Base-by-base conservation (phyloP, 2,329 filamentous ascomycete species). In the Hymenoscyphus albidus region DNA sequence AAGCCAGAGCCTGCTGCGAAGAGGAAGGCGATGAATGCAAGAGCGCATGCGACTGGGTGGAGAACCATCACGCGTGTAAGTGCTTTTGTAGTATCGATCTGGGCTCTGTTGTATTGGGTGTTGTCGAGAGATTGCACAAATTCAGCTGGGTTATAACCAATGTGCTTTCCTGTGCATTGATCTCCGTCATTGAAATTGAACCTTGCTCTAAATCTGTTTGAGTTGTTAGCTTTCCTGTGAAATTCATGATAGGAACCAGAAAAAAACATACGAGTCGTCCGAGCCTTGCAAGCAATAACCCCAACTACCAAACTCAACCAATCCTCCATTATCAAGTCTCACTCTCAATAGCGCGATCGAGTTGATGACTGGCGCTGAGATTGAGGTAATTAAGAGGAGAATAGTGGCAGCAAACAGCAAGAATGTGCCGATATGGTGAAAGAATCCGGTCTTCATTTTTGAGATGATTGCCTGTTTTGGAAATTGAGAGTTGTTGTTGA, bases 51-150 rank as follows among this genome's bases (percentile, higher is more conserved):
- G 70, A 88, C 77, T 35, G 86, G 85, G 77, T 88, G 86, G 65
- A 89, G 80, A 61, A 88, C 76, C 84, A 88, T 84, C 67, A 84
- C 82, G 68, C 79, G 78, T 54, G 85, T 87, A 51, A 88, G 78
- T 35, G 75, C 77, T 68, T 80, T 79, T 64, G 80, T 75, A 42
- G 82, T 81, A 66, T 78, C 74, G 64, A 76, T 75, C 22, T 80
- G 76, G 64, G 79, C 77, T 59, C 75, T 69, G 67, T 78, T 79
- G 74, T 83, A 81, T 65, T 62, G 39, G 35, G 69, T 70, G 48
- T 85, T 74, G 13, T 78, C 70, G 62, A 70, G 65, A 5, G 16
- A 31, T 18, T 63, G 62, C 62, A 88, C 76, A 66, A 83, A 75
- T 2, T 75, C 64, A 59, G 81, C 79, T 14, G 84, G 82, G 69